Evolutionary conservation across 176 grass and related monocot genomes (phyloP), one percentile per base, ranked within the genome.

Genomic region (Lolium rigidum): DNA sequence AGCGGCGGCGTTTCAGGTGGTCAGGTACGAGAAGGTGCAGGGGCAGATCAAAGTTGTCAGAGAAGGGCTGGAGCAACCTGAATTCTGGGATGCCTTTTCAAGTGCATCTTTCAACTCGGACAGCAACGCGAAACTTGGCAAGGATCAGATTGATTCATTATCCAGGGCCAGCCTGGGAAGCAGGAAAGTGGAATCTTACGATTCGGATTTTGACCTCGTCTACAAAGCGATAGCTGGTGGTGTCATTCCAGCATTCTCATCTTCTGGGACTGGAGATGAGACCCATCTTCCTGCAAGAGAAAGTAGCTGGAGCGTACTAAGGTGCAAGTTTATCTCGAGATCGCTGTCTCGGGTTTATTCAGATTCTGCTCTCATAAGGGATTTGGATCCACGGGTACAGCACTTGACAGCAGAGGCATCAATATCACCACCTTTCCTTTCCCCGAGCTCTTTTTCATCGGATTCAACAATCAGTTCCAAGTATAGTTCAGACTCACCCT

Each of bases 11-110:
- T 92, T 87, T 90, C 97, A 99, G 85, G 94, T 99, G 56, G 90
- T 99, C 48, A 92, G 94, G 90, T 99, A 99, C 83, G 97, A 99
- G 84, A 94, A 91, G 79, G 94, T 99, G n/a, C 88, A 96, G 83
- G 97, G 94, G 31, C 83, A 88, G 54, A 90, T 94, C 66, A 80
- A 89, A 74, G 79, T 90, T 74, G 85, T 96, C 37, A 81, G 82
- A 85, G 97, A 99, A 94, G 97, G 97, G 58, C 39, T 93, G 70
- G 96, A 99, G 80, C 87, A 83, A 13, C 84, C 65, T 46, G 97
- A 92, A 52, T 96, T 99, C 82, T 99, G 97, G 97, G 97, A 99
- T 13, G 83, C 92, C 15, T 94, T 99, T 83, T 93, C 90, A 5
- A 90, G 82, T 55, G 70, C 94, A 24, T 83, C 74, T 6, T 16